These are phyloP conservation scores for Pistacia integerrima DNA, from an alignment of 345 rosid species.

Conservation along the genomic window DNA sequence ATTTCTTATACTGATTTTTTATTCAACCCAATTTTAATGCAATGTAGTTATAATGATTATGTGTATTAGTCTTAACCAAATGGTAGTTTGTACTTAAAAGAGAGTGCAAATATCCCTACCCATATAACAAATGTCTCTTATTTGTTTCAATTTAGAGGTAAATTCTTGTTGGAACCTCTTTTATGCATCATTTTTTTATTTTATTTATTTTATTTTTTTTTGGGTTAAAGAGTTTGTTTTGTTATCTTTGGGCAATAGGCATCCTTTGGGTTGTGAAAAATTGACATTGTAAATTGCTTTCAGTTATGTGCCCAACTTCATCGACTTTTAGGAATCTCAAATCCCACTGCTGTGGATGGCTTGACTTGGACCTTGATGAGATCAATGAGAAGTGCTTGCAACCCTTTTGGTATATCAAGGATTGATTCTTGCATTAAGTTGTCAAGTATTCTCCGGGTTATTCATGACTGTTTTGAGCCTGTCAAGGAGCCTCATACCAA, in stretches of 20 bases:
- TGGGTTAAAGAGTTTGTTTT: background rate
- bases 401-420: constrained; percentile 22
- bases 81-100: too few relatives aligned
- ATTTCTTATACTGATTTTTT: too few relatives aligned
- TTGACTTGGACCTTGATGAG: constrained; percentile 58
- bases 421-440: constrained; percentile 37
- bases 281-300: constrained; percentile 30
- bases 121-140: background rate
- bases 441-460: constrained; percentile 37
- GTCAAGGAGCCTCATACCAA: constrained; percentile 39
- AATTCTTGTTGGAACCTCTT: background rate
- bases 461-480: constrained; percentile 54
- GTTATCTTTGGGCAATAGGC: background rate
- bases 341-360: constrained; percentile 48
- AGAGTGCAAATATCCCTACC: too few relatives aligned
- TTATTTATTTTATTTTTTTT: too few relatives aligned
- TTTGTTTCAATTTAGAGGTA: background rate
- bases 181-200: background rate
- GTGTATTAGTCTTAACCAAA: too few relatives aligned
- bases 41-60: too few relatives aligned
- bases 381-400: constrained; percentile 26
- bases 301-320: constrained; percentile 38
- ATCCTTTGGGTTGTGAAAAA: background rate
- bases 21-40: too few relatives aligned
- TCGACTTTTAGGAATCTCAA: constrained; percentile 51